Evolutionary conservation across 2,329 filamentous ascomycete species (phyloP).

Genomic region (Cladosporium sp.): DNA sequence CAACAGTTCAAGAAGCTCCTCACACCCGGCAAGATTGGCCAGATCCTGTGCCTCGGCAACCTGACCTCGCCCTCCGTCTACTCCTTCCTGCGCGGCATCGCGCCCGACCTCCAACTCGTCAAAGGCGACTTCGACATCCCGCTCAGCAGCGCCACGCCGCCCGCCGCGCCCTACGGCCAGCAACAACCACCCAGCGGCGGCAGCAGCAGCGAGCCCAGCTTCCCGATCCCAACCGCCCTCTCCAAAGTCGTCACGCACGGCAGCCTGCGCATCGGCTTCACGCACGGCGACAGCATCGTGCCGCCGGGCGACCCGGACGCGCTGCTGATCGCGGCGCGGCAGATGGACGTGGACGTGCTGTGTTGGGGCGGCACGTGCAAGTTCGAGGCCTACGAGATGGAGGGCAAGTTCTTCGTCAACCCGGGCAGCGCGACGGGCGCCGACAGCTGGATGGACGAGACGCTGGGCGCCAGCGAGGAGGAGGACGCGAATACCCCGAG

Average conservation of each 20-base stretch:
- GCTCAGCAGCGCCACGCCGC: conserved; percentile 46
- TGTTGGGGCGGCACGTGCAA: conserved; percentile 65
- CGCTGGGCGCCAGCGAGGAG: conserved; percentile 35
- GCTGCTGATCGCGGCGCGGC: conserved; percentile 59
- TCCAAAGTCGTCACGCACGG: conserved; percentile 67
- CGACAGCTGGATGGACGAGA: conserved; percentile 49
- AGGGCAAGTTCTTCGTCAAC: conserved; percentile 66
- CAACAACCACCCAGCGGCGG: background rate
- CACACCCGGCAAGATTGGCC: conserved; percentile 52
- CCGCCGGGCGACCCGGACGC: conserved; percentile 62
- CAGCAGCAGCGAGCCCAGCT: conserved; percentile 16
- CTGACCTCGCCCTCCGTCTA: conserved; percentile 53
- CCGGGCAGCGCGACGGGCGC: conserved; percentile 63
- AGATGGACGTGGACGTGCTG: conserved; percentile 66
- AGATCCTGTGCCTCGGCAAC: conserved; percentile 54
- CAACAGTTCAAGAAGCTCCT: conserved; percentile 50
- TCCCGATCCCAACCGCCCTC: conserved; percentile 43
- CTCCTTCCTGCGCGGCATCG: conserved; percentile 50
- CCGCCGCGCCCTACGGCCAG: conserved; percentile 3
- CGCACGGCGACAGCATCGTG: conserved; percentile 65
- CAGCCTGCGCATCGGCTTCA: conserved; percentile 61
- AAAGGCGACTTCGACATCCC: conserved; percentile 66
- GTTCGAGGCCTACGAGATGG: conserved; percentile 66
- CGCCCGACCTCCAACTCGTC: conserved; percentile 61
- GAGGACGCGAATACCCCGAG: conserved; percentile 70